Percentiles rank a stretch among this genome's conserved stretches.
These are phyloP conservation scores for Fraxinus platypoda DNA, from an alignment of 305 asterid genomes.

Conservation along the genomic window DNA sequence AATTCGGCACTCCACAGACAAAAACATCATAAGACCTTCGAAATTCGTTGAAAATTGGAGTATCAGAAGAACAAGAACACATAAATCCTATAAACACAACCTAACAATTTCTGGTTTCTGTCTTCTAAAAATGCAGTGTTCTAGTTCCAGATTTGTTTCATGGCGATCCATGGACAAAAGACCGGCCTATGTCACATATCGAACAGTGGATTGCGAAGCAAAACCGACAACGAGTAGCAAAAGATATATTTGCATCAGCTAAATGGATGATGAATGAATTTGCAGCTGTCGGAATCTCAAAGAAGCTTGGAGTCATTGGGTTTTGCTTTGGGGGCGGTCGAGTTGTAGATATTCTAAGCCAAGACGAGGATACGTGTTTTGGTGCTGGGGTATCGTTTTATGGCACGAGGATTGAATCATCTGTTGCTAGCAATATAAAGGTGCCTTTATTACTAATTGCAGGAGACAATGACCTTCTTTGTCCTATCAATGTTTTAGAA, in stretches of 20 bases:
- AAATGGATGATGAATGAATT: slow-evolving; percentile 68
- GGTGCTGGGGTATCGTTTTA: slow-evolving; percentile 71
- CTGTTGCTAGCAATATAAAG: slow-evolving; percentile 40
- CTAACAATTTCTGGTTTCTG: slow-evolving; percentile 10
- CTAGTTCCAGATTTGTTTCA: slow-evolving; percentile 70
- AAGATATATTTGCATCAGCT: slow-evolving; percentile 52
- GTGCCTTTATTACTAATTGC: slow-evolving; percentile 57
- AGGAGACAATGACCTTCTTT: slow-evolving; percentile 61
- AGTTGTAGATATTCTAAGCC: slow-evolving; percentile 59
- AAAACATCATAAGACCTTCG: background rate
- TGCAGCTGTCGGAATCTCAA: slow-evolving; percentile 60
- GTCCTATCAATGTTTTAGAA: slow-evolving; percentile 42
- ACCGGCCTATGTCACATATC: slow-evolving; percentile 35
- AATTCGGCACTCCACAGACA: background rate
- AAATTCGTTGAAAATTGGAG: background rate
- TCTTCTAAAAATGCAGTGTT: slow-evolving; percentile 47
- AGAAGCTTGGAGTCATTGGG: slow-evolving; percentile 68
- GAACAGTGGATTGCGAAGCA: slow-evolving; percentile 57
- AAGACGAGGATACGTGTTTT: slow-evolving; percentile 50
- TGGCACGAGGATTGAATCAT: slow-evolving; percentile 51
- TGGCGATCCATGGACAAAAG: slow-evolving; percentile 76
- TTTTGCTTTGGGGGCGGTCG: slow-evolving; percentile 79
- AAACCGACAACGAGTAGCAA: slow-evolving; percentile 32
- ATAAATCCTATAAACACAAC: background rate
- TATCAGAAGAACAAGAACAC: background rate